Evolutionary conservation across 805 yeast species (phyloP), one percentile per base, ranked within the genome.

Genomic region (Huiozyma sinensis): DNA sequence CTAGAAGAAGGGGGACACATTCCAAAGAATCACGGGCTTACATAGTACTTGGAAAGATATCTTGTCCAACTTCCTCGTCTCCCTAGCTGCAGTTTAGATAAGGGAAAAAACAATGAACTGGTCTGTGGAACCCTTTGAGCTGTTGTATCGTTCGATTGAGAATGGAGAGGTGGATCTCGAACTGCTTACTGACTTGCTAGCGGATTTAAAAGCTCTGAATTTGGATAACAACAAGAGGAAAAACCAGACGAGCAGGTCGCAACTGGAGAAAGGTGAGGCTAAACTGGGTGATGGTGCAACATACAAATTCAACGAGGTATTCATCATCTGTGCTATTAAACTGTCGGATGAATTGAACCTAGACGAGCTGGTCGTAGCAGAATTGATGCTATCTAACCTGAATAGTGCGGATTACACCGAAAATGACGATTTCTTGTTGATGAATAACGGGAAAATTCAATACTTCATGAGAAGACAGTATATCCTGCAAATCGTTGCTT

Each of bases 281-380:
- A 58, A 57, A 7, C 66, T 88, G 31, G 64, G 70, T 13, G 81
- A 80, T 27, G 73, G 71, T 10, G 41, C 50, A 6, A 47, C 48
- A 39, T 81, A 74, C 52, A 73, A 74, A 47, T 61, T 89, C 31
- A 86, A 83, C 55, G 68, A 75, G 39, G 75, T 76, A 34, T 89
- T 87, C 52, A 69, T 82, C 35, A 70, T 77, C 42, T 69, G 74
- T 4, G 73, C 87, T 0, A 67, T 78, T 5, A 67, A 69, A 27
- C 55, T 83, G 12, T 67, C 89, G 0, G 84, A 79, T 49, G 78
- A 77, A 34, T 68, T 90, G 42, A 69, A 83, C 41, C 66, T 90
- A 42, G 95, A 90, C 61, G 97, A 90, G 58, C 42, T 83, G 29
- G 68, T 75, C 2, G 74, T 85, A 1, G 92, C 94, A 1, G 84